Conservation (phyloP, 225 moss, liverwort and hornwort genomes). For the Straminergon stramineum region DNA sequence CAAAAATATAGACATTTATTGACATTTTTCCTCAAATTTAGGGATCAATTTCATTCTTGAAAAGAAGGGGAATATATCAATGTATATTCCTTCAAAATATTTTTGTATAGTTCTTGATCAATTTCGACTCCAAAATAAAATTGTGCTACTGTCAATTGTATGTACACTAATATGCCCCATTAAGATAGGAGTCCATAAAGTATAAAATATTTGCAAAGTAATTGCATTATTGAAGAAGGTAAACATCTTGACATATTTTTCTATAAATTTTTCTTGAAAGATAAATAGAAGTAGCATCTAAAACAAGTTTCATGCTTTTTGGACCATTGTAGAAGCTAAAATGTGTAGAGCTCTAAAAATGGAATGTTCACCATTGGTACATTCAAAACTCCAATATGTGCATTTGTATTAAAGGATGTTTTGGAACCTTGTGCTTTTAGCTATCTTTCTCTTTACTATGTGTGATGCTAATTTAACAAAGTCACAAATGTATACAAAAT, state of each 20-base stretch:
- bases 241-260: background rate
- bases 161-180: no score
- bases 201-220: background rate
- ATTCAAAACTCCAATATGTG: background rate
- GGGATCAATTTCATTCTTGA: background rate
- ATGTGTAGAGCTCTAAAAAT: background rate
- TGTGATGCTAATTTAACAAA: background rate
- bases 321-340: background rate
- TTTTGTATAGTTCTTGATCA: background rate
- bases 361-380: background rate
- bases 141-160: no score
- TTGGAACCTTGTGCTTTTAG: background rate
- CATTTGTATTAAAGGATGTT: background rate
- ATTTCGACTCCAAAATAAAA: no score
- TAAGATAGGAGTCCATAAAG: background rate
- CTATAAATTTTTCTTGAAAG: background rate
- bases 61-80: background rate
- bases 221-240: background rate
- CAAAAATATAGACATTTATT: background rate
- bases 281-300: background rate
- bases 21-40: background rate
- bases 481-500: background rate
- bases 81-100: background rate
- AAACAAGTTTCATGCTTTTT: background rate
- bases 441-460: accelerated